Conservation (phyloP, 1,284 basidiomycete genomes). For the Malassezia vespertilionis region DNA sequence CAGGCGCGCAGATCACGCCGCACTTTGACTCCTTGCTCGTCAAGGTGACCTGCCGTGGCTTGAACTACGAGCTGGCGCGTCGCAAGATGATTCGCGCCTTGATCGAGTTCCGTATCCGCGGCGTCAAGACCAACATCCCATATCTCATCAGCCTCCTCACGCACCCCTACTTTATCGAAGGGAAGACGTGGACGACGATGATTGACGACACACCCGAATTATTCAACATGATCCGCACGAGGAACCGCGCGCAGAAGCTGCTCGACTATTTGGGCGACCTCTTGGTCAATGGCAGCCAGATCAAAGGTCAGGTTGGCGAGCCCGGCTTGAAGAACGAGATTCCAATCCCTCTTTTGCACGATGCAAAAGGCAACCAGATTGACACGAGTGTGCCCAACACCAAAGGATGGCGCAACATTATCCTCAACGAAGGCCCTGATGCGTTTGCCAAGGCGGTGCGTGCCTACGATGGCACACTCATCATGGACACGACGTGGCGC, state of each 20-base stretch:
- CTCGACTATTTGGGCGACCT: slow-evolving; percentile 94
- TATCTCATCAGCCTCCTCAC: slow-evolving; percentile 97
- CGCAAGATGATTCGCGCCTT: slow-evolving; percentile 98
- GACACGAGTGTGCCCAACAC: slow-evolving; percentile 74
- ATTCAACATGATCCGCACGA: slow-evolving; percentile 93
- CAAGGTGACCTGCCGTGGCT: slow-evolving; percentile 89
- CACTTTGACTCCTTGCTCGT: slow-evolving; percentile 98
- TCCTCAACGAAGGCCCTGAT: slow-evolving; percentile 92
- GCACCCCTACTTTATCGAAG: slow-evolving; percentile 90
- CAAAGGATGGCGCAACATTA: slow-evolving; percentile 94
- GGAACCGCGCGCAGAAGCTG: slow-evolving; percentile 96
- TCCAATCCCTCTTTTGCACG: slow-evolving; percentile 67
- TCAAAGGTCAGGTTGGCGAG: slow-evolving; percentile 85
- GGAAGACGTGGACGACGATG: slow-evolving; percentile 75
- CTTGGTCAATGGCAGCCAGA: slow-evolving; percentile 93
- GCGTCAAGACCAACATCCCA: slow-evolving; percentile 92
- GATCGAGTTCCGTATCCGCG: slow-evolving; percentile 98
- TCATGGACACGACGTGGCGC: slow-evolving; percentile 79
- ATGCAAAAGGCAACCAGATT: slow-evolving; percentile 61
- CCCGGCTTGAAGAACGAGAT: slow-evolving; percentile 88
- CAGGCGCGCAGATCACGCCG: slow-evolving; percentile 97
- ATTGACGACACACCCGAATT: slow-evolving; percentile 98
- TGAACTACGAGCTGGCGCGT: slow-evolving; percentile 94
- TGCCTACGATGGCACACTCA: slow-evolving; percentile 74
- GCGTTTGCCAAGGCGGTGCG: slow-evolving; percentile 97